Evolutionary conservation across 208 protist species (phyloP).

Genomic region (Trypanosoma vivax): DNA sequence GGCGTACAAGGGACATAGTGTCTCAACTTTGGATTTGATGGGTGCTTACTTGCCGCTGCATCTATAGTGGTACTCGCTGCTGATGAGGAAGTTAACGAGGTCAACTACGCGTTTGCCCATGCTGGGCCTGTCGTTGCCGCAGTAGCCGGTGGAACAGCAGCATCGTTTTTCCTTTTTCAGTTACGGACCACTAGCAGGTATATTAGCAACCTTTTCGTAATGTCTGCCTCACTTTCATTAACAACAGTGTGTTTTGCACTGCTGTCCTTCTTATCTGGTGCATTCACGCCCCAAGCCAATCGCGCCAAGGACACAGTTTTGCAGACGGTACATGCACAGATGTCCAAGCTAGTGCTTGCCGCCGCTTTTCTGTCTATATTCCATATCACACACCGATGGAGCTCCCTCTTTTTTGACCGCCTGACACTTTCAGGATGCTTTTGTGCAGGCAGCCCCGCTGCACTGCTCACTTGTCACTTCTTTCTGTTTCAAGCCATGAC

Average conservation of each 20-base stretch:
- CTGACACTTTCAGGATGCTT: constrained; percentile 23
- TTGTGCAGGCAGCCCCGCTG: constrained; percentile 16
- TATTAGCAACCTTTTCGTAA: constrained; percentile 20
- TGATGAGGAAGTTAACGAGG: constrained; percentile 2
- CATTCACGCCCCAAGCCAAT: constrained; percentile 7
- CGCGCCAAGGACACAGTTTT: not conserved
- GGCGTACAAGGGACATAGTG: constrained; percentile 23
- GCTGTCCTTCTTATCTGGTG: constrained; percentile 5
- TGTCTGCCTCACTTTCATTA: constrained; percentile 16
- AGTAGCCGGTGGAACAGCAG: constrained; percentile 10
- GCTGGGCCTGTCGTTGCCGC: constrained; percentile 8
- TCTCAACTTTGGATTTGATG: constrained; percentile 12
- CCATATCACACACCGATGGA: constrained; percentile 22
- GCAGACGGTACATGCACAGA: constrained; percentile 6
- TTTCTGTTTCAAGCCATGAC: constrained; percentile 4
- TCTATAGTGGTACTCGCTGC: constrained; percentile 12
- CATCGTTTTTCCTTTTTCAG: constrained; percentile 25
- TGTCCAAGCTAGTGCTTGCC: constrained; percentile 16
- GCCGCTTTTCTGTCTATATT: constrained; percentile 24
- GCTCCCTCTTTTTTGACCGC: constrained; percentile 25
- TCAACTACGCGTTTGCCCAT: not conserved
- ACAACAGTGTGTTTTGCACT: constrained; percentile 7
- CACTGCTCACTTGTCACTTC: constrained; percentile 15
- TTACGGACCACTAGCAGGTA: constrained; percentile 15
- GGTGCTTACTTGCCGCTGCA: constrained; percentile 12